A percentile compares a stretch with the other conserved stretches of the same genome.
Evolutionary conservation across 1,284 basidiomycete genomes (phyloP).

Genomic region (Gomphus sp.): DNA sequence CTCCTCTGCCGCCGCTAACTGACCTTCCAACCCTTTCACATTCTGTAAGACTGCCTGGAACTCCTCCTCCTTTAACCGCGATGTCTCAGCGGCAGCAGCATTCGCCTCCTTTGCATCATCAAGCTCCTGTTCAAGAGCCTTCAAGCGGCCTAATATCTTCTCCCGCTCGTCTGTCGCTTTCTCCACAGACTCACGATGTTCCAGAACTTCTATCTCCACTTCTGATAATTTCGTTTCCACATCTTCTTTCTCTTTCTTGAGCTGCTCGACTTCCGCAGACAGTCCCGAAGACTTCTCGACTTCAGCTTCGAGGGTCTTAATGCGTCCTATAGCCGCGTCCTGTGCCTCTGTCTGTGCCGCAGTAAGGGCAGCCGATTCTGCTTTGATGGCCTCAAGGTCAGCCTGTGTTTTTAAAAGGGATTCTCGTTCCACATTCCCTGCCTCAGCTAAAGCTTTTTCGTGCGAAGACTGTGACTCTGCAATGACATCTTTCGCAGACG

Average conservation of each 20-base stretch:
- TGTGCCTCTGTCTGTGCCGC: conserved; percentile 39
- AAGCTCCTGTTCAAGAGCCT: conserved; percentile 44
- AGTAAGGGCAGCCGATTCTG: conserved; percentile 44
- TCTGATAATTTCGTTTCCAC: conserved; percentile 66
- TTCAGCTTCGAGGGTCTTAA: conserved; percentile 35
- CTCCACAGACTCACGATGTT: conserved; percentile 65
- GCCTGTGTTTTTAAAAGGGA: conserved; percentile 55
- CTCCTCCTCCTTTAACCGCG: conserved; percentile 40
- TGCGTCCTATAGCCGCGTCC: conserved; percentile 35
- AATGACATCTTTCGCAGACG: conserved; percentile 42
- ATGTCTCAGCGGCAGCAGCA: conserved; percentile 42
- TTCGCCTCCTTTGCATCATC: conserved; percentile 36
- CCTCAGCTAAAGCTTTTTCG: conserved; percentile 33
- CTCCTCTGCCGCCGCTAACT: conserved; percentile 33
- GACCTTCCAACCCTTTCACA: conserved; percentile 36
- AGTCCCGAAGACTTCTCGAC: conserved; percentile 31
- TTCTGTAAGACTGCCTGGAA: conserved; percentile 32
- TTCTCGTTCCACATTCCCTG: conserved; percentile 52
- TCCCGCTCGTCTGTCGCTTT: conserved; percentile 49
- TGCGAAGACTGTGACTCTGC: conserved; percentile 39
- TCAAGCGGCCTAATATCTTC: conserved; percentile 36
- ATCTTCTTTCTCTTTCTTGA: conserved; percentile 67
- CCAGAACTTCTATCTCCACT: conserved; percentile 71
- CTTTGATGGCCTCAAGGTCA: conserved; percentile 46
- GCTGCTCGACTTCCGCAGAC: conserved; percentile 40